Percentiles rank a stretch among this genome's conserved stretches.
Conservation (phyloP, 257 asterid species). For the Solanum virginianum region DNA sequence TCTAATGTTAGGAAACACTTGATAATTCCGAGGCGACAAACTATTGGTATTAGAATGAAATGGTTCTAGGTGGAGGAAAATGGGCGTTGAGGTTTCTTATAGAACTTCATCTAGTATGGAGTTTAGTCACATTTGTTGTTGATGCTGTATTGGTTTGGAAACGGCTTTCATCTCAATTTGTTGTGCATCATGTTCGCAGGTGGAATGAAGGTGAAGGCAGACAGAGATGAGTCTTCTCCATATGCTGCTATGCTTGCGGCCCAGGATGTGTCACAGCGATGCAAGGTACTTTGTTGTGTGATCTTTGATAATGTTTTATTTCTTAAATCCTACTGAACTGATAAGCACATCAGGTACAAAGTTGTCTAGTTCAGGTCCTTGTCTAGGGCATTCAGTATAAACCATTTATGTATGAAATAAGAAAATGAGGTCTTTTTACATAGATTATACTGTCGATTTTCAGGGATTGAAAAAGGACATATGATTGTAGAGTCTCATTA, state of each 20-base stretch:
- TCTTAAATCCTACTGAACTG: not conserved
- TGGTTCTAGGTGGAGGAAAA: not conserved
- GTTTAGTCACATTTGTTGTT: not conserved
- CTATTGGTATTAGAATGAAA: not conserved
- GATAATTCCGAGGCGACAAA: not conserved
- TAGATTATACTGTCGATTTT: not conserved
- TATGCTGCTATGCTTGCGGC: slow-evolving; percentile 99
- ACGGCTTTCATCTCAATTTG: not conserved
- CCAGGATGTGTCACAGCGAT: slow-evolving; percentile 73
- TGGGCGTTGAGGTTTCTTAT: not conserved
- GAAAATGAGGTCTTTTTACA: not conserved
- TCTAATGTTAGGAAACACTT: not conserved
- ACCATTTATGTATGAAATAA: not conserved
- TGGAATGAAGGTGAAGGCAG: slow-evolving; percentile 94
- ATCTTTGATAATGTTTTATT: not conserved
- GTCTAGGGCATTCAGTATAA: not conserved
- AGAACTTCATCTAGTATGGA: not conserved
- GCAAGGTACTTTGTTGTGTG: slow-evolving; percentile 45
- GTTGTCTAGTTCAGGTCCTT: not conserved
- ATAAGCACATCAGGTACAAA: not conserved
- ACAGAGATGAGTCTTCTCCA: slow-evolving; percentile 92
- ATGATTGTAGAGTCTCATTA: not conserved
- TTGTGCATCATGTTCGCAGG: slow-evolving; percentile 17
- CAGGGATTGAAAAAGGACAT: no score
- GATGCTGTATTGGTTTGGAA: not conserved